Evolutionary conservation across 352 stramenopile genomes (phyloP), one percentile per base, ranked within the genome.

Genomic region (Peronospora belbahrii): DNA sequence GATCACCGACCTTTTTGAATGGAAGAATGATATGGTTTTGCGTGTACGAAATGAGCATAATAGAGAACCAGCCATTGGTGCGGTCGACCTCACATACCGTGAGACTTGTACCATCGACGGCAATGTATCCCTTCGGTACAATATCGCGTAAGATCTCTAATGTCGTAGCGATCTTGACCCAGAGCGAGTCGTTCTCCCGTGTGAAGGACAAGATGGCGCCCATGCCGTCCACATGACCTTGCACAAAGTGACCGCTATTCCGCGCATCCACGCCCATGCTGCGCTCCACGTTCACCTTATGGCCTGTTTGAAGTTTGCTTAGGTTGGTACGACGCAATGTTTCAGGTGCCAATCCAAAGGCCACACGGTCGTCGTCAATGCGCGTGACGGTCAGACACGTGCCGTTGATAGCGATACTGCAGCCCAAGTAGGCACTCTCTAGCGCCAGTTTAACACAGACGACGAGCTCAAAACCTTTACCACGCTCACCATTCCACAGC

Each of bases 31-130:
- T 95, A 62, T 96, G 87, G 69, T 97, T 96, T 59, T 97, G 96
- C 23, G 96, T 99, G 70, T 99, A 95, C 43, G 94, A 78, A 45
- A 99, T 94, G 59, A 99, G 83, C 96, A 99, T 99, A 62, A 99
- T 96, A 34, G 86, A 97, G 66, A 99, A 99, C 79, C 88, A 98
- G 47, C 81, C 70, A 44, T 89, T 70, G 24, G 62, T 55, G 1
- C 51, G 58, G 53, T 95, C 78, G 13, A 91, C 88, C 40, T 97
- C 85, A 62, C 90, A 97, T 15, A 99, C 94, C 1, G 96, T 99
- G 52, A 99, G 82, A 30, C 84, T 97, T 14, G 95, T 98, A 48
- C 96, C 96, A 70, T 99, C 96, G 56, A 99, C 94, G 8, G 95
- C 94, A 52, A 99, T 95, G 71, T 98, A 99, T 41, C 95, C 82